phyloP scores from a whole-genome alignment of 345 rosid genomes.

The Eucalyptus erythrocorys region DNA sequence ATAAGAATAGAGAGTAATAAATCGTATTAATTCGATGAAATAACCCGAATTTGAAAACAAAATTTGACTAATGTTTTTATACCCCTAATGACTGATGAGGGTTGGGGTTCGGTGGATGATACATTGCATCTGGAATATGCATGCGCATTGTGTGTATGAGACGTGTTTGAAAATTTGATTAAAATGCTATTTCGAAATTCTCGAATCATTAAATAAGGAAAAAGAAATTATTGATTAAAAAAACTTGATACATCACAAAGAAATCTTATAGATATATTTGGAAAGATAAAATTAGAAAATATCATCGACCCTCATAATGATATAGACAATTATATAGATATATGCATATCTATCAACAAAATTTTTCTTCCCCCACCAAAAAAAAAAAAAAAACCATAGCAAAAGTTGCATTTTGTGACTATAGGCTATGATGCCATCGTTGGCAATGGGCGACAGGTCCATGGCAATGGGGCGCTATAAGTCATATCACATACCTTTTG shows the following conservation, averaged over 20 bases:
- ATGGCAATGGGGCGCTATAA: not conserved
- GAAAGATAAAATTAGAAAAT: not conserved
- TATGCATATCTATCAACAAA: not conserved
- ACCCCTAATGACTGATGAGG: not conserved
- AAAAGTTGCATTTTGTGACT: not conserved
- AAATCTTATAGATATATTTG: not conserved
- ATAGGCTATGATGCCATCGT: not conserved
- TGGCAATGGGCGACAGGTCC: not conserved
- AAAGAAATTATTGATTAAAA: not conserved
- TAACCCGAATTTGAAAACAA: not conserved
- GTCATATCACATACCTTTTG: not conserved
- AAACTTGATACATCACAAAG: not conserved
- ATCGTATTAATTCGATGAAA: not conserved
- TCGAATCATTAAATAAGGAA: not conserved
- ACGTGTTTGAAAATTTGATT: no score
- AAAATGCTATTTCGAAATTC: not conserved
- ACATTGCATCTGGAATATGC: not conserved
- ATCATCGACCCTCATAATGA: not conserved
- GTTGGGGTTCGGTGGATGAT: not conserved
- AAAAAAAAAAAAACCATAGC: not conserved
- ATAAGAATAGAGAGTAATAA: not conserved
- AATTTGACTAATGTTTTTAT: not conserved
- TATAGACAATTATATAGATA: not conserved
- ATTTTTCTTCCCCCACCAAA: fast-evolving
- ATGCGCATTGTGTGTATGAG: not conserved